Evolutionary conservation across 768 basidiomycete genomes (phyloP), one percentile per base, ranked within the genome.

Genomic region (Leccinum olivaceopallidum): DNA sequence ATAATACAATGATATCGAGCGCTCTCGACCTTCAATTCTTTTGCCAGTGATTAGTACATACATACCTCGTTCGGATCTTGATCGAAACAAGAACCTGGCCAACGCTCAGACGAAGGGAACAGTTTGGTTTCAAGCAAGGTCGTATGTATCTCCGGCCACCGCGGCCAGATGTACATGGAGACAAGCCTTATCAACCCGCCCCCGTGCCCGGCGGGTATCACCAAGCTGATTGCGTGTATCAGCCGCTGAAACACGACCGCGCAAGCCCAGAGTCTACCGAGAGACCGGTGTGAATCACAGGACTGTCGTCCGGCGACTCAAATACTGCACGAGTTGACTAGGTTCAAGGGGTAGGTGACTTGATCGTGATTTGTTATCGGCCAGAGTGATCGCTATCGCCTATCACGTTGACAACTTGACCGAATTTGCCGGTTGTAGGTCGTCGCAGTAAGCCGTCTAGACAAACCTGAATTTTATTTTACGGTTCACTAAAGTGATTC

Each of bases 401-500:
- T 26, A 26, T 26, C 26, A 26, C 26, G 26, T 26, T 26, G 26
- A 26, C 26, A 26, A 26, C 26, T 26, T 26, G 26, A 26, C 26
- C 26, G 26, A 26, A 26, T 26, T 26, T 26, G 26, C 73, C 77
- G 16, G 71, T 83, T 2, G 62, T 63, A 4, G 73, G 75, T 13
- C 74, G 72, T 58, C 78, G 77, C 52, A 79, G 87, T 83, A 55
- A 49, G 75, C 60, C 10, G 10, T 51, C 30, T n/a, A 13, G 32
- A 49, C 8, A 26, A 8, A 24, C 26, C 26, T 26, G 26, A 26
- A 26, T 2, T 36, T 32, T n/a, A 24, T 2, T 36, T 32, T n/a
- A 30, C 6, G 20, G 12, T 24, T 50, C 18, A 36, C 2, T 20
- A 18, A 39, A 37, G 32, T 53, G 54, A 10, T 34, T 6, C n/a